phyloP scores from a whole-genome alignment of 2,329 filamentous ascomycete genomes.

The Penicillium sp. region DNA sequence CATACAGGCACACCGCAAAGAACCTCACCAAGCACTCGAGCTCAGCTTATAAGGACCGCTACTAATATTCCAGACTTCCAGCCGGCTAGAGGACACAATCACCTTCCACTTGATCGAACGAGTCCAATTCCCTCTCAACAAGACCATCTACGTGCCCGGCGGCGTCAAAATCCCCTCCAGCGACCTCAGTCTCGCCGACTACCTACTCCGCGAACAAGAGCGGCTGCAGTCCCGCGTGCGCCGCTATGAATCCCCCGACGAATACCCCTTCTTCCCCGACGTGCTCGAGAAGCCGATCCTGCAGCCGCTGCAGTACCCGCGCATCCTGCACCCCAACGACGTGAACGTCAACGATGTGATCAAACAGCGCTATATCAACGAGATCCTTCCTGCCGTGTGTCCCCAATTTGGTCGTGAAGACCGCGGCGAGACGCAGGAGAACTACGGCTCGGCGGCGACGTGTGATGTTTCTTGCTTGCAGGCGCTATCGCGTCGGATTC shows the following conservation, averaged over 20 bases:
- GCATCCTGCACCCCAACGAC: conserved; percentile 78
- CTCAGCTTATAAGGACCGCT: background rate
- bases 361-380: conserved; percentile 74
- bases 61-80: conserved; percentile 38
- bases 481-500: conserved; percentile 81
- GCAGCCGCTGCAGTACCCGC: conserved; percentile 80
- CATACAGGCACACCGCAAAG: conserved; percentile 1
- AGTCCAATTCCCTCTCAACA: conserved; percentile 92
- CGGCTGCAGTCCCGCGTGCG: conserved; percentile 86
- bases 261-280: conserved; percentile 93
- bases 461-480: conserved; percentile 88
- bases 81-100: conserved; percentile 94
- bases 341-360: conserved; percentile 88
- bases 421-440: conserved; percentile 79
- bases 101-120: conserved; percentile 95
- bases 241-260: conserved; percentile 91
- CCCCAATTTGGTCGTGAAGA: conserved; percentile 68
- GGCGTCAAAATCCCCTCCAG: conserved; percentile 72
- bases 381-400: conserved; percentile 80
- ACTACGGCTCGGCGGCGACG: conserved; percentile 89
- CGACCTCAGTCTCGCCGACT: conserved; percentile 81
- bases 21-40: background rate
- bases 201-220: conserved; percentile 87
- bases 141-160: conserved; percentile 75
- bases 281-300: conserved; percentile 74